Evolutionary conservation across 768 basidiomycete genomes (phyloP), one percentile per base, ranked within the genome.

Genomic region (Boletales sp.): DNA sequence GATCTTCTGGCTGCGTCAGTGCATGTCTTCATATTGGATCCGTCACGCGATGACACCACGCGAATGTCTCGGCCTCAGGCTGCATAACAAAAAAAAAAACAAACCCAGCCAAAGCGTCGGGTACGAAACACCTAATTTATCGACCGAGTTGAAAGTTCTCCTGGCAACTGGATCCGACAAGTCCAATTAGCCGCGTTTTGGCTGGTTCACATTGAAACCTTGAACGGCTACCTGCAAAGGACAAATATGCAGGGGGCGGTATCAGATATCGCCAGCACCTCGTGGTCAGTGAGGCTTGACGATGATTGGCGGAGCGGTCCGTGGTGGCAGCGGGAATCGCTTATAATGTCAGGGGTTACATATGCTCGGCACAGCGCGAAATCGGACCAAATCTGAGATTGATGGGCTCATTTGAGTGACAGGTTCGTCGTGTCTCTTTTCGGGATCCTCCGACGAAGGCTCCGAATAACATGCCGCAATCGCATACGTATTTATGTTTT

Each of bases 331-430:
- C 44, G 44, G 53, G 32, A 49, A 21, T 48, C 49, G 57, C 49
- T 53, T 63, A 54, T 18, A 19, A 42, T 37, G 21, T 57, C 60
- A 60, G 57, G 61, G 60, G 61, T 48, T 49, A 45, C 53, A 51
- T 53, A 53, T 39, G 33, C 48, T 52, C 41, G 42, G 37, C 46
- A 41, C 31, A 41, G 31, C 39, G 43, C 47, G 50, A 55, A 58
- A 48, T 54, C 45, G 54, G 41, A 17, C 44, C 39, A 35, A 63
- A 66, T 67, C 67, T 69, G 43, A 69, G 63, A 65, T 66, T 69
- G 46, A 51, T 15, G 15, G 47, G 46, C 49, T 52, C 53, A 50
- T 59, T 49, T 56, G 32, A 44, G 14, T 46, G 46, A 50, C 48
- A 53, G 43, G 56, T 56, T 45, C 47, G 40, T 48, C 61, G 41